phyloP scores from a whole-genome alignment of 495 filamentous ascomycete genomes.

The Echria macrotheca region DNA sequence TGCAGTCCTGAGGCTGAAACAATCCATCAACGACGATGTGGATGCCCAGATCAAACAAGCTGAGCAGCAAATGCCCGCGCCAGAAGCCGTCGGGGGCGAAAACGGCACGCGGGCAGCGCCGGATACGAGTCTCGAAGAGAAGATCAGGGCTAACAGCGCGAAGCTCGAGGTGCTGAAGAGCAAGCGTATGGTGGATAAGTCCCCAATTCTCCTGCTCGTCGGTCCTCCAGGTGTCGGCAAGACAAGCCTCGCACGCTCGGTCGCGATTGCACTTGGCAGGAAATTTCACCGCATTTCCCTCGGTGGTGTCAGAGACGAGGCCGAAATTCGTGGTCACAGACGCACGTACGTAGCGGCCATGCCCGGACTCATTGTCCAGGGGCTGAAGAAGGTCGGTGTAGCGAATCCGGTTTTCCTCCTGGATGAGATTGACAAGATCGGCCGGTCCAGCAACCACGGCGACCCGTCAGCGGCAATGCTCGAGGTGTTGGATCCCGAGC shows the following conservation, averaged over 20 bases:
- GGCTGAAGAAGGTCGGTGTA: conserved; percentile 92
- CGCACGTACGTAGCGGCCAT: conserved; percentile 98
- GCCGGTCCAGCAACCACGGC: conserved; percentile 85
- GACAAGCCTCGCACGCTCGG: conserved; percentile 89
- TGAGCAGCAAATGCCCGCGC: conserved; percentile 41
- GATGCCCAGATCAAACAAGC: conserved; percentile 68
- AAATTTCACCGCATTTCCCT: conserved; percentile 98
- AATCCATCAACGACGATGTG: conserved; percentile 73
- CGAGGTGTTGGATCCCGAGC: conserved; percentile 96
- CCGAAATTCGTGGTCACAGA: conserved; percentile 92
- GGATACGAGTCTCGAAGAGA: conserved; percentile 34
- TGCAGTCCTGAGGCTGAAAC: conserved; percentile 90
- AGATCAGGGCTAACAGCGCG: conserved; percentile 44
- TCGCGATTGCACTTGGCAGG: conserved; percentile 83
- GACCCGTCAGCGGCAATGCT: conserved; percentile 99
- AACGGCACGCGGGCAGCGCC: conserved; percentile 13
- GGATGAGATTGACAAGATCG: conserved; percentile 98
- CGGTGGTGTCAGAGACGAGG: conserved; percentile 92
- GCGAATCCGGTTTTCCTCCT: conserved; percentile 94
- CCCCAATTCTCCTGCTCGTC: conserved; percentile 88
- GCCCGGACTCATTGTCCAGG: conserved; percentile 92
- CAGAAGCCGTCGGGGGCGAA: conserved; percentile 32
- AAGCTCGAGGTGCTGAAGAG: conserved; percentile 65
- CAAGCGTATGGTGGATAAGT: conserved; percentile 83
- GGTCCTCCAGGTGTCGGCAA: conserved; percentile 96